phyloP scores from a whole-genome alignment of 805 yeast genomes.

The Candida khao-thaluensis region DNA sequence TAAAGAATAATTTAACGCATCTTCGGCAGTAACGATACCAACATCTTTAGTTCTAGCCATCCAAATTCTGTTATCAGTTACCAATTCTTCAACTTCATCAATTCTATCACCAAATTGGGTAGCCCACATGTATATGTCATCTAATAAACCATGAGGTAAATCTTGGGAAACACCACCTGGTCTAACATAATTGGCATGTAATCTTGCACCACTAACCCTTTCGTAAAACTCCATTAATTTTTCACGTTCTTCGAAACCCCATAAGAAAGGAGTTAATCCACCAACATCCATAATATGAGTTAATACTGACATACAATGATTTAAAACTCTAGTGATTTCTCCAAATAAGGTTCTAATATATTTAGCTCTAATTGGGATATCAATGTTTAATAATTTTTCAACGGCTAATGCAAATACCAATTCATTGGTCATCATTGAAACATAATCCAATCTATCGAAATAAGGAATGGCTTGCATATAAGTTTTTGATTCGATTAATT shows the following conservation, averaged over 20 bases:
- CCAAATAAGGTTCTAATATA: conserved; percentile 84
- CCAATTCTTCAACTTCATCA: conserved; percentile 86
- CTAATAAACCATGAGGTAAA: conserved; percentile 79
- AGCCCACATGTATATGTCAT: conserved; percentile 94
- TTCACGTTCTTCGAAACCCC: conserved; percentile 95
- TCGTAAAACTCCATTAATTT: conserved; percentile 91
- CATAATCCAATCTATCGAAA: conserved; percentile 85
- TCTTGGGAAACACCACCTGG: conserved; percentile 94
- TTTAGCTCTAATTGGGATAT: conserved; percentile 81
- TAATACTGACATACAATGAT: conserved; percentile 82
- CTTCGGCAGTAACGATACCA: conserved; percentile 82
- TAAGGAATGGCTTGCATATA: conserved; percentile 87
- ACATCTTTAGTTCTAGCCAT: conserved; percentile 79
- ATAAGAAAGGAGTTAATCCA: conserved; percentile 86
- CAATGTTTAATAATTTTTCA: conserved; percentile 79
- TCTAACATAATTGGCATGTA: conserved; percentile 84
- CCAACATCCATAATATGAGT: conserved; percentile 95
- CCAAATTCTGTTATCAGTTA: conserved; percentile 91
- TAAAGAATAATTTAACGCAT: conserved; percentile 76
- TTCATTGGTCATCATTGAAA: conserved; percentile 87
- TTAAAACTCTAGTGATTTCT: conserved; percentile 78
- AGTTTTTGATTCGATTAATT: conserved; percentile 81
- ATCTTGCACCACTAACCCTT: conserved; percentile 86
- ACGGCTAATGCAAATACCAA: conserved; percentile 80
- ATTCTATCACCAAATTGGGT: conserved; percentile 92